Evolutionary conservation across 768 basidiomycete genomes (phyloP), one percentile per base, ranked within the genome.

Genomic region (Mycena belliarum): DNA sequence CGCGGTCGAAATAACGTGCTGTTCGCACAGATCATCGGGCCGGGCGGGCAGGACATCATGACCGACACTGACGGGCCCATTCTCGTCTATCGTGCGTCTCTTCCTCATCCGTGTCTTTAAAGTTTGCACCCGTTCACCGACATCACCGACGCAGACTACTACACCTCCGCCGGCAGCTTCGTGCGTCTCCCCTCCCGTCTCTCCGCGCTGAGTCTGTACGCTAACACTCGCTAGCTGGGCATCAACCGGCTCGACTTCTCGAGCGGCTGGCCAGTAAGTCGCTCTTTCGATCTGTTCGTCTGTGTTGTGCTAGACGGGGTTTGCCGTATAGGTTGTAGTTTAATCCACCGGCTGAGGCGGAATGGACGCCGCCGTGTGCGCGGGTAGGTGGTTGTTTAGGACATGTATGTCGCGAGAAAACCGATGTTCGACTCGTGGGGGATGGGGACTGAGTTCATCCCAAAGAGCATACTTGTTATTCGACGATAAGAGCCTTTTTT

Each of bases 21-120:
- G 18, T 18, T n/a, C 38, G 18, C 18, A 38, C 35, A 82, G 80
- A 76, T 82, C 26, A 51, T 75, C 51, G 82, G 83, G 0, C 83
- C 84, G 48, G 84, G 84, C 42, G 82, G 83, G 14, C 81, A 83
- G 66, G 80, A 82, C 59, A 44, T 83, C 8, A 68, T 77, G 68
- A 63, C 63, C 9, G 82, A 83, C 61, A 58, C 24, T 2, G 80
- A 81, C 61, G 82, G 77, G 9, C 68, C 74, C 10, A 73, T 82
- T 50, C 65, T 83, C n/a, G 72, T 82, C 21, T 82, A 83, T 63
- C 80, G 81, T 82, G 60, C 63, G 81, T 70, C 10, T 52, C 28
- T 12, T 64, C 6, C 12, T 35, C 11, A 14, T 25, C 12, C 14
- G 7, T 35, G 14, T 25, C 12, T 37, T 29, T 41, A 21, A 49